A percentile compares a stretch with the other conserved stretches of the same genome.
Evolutionary conservation across 805 yeast species (phyloP).

Genomic region (Ogataea nonfermentans): DNA sequence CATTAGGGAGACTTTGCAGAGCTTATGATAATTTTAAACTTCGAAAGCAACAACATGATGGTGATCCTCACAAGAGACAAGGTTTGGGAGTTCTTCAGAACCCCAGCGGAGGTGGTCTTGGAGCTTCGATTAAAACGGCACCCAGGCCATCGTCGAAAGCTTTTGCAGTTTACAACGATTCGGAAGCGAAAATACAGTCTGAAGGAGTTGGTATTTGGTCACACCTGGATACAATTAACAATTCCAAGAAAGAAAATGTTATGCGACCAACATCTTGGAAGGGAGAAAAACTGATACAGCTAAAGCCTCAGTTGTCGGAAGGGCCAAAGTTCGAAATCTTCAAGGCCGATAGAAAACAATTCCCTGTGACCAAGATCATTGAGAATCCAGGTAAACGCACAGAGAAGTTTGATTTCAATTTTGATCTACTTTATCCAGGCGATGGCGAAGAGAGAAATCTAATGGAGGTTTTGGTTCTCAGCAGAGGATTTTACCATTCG

Average conservation of each 20-base stretch:
- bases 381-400: conserved; percentile 55
- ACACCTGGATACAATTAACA: conserved; percentile 46
- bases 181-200: background rate
- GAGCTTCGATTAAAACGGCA: conserved; percentile 8
- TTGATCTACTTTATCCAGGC: conserved; percentile 52
- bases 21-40: conserved; percentile 44
- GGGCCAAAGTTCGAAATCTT: conserved; percentile 35
- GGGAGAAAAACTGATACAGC: conserved; percentile 57
- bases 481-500: conserved; percentile 34
- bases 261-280: conserved; percentile 56
- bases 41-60: conserved; percentile 32
- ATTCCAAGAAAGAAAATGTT: conserved; percentile 63
- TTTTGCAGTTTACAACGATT: conserved; percentile 19
- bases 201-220: conserved; percentile 40
- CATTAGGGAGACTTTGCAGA: conserved; percentile 45
- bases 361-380: conserved; percentile 49
- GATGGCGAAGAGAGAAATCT: conserved; percentile 44
- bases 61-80: conserved; percentile 3
- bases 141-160: conserved; percentile 17
- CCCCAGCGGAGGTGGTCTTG: conserved; percentile 27
- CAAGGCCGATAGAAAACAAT: conserved; percentile 35
- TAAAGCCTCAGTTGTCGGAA: conserved; percentile 8
- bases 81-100: conserved; percentile 16
- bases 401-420: conserved; percentile 59
- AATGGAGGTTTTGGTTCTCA: conserved; percentile 56